These are phyloP conservation scores for Triticum monococcum DNA, from an alignment of 176 grass and related monocot species.

Conservation along the genomic window DNA sequence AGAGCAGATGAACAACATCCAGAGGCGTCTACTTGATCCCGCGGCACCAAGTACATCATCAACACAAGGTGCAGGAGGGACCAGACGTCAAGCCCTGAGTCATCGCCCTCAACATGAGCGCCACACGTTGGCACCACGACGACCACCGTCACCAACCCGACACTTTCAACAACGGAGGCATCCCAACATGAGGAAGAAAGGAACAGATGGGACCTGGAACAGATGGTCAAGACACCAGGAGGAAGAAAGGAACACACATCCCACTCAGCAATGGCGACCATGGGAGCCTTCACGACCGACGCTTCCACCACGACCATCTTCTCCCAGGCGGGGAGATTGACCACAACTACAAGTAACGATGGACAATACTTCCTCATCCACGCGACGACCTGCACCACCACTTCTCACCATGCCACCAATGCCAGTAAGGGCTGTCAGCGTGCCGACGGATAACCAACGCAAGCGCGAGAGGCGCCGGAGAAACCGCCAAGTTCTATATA, in stretches of 20 bases:
- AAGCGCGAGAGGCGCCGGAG: too few relatives aligned
- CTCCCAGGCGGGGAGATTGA: not conserved
- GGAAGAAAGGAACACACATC: not conserved
- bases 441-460: too few relatives aligned
- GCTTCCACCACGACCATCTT: not conserved
- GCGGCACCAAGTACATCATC: not conserved
- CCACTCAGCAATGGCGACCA: not conserved
- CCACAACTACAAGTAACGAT: not conserved
- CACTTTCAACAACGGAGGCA: not conserved
- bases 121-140: not conserved
- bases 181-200: not conserved
- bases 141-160: not conserved
- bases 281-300: not conserved
- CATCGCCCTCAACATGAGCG: not conserved
- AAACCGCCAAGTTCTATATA: too few relatives aligned
- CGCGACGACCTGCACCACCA: too few relatives aligned
- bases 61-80: not conserved
- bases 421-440: too few relatives aligned
- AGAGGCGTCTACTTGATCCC: not conserved
- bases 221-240: not conserved
- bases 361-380: too few relatives aligned
- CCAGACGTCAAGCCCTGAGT: fast-evolving
- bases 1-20: not conserved
- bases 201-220: too few relatives aligned
- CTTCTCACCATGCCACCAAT: too few relatives aligned